phyloP scores from a whole-genome alignment of 768 basidiomycete genomes.

The Lentinula lateritia region DNA sequence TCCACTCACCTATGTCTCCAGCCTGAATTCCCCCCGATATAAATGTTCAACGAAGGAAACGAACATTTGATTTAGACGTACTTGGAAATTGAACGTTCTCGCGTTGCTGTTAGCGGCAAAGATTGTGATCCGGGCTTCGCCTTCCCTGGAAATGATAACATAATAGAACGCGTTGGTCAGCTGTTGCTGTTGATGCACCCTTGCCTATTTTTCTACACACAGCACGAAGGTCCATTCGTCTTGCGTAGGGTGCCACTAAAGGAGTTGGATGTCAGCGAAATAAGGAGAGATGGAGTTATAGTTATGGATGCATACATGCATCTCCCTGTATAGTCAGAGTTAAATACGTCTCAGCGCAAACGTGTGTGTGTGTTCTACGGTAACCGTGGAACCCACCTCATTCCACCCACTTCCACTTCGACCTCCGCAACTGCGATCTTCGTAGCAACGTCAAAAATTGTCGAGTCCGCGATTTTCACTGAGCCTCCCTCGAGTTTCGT shows the following conservation, averaged over 20 bases:
- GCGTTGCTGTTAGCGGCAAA: conserved; percentile 53
- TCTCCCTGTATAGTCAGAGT: conserved; percentile 29
- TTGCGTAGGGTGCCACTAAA: conserved; percentile 64
- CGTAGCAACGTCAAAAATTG: conserved; percentile 44
- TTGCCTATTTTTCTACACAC: conserved; percentile 24
- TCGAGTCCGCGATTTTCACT: conserved; percentile 46
- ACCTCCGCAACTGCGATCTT: conserved; percentile 54
- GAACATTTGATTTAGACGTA: conserved; percentile 10
- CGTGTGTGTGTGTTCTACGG: background rate
- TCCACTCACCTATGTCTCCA: conserved; percentile 17
- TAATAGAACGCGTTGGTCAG: background rate
- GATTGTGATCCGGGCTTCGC: conserved; percentile 47
- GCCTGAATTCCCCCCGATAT: conserved; percentile 3
- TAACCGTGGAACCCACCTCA: conserved; percentile 34
- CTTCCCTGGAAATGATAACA: conserved; percentile 32
- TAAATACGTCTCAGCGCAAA: too few relatives aligned
- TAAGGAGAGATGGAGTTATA: background rate
- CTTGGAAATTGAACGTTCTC: conserved; percentile 54
- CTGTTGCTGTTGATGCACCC: background rate
- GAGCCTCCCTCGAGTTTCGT: conserved; percentile 42
- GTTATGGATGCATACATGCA: conserved; percentile 38
- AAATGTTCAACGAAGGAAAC: background rate
- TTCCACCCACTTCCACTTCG: conserved; percentile 51
- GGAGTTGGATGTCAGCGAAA: background rate
- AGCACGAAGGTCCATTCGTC: conserved; percentile 46